Conservation (phyloP, 768 basidiomycete species). For the Podaxis rugospora region DNA sequence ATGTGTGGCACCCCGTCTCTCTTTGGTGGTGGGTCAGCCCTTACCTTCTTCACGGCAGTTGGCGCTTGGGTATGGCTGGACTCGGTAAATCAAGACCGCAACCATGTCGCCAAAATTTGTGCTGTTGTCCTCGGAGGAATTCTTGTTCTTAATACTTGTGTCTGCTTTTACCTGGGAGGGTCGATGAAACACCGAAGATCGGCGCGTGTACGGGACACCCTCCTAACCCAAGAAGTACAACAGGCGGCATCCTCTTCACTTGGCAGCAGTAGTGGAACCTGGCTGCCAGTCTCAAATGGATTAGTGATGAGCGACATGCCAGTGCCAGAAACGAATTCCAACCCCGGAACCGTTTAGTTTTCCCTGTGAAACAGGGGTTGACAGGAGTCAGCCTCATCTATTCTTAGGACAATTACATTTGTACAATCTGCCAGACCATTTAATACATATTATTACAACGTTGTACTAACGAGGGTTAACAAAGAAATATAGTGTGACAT, state of each 20-base stretch:
- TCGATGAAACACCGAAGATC: not conserved
- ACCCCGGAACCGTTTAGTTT: not conserved
- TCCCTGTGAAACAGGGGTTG: not conserved
- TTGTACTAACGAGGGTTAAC: too few species aligned
- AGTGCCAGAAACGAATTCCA: not conserved
- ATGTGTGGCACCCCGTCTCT: conserved; percentile 13
- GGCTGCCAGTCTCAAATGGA: not conserved
- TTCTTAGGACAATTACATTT: not conserved
- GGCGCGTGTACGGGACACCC: not conserved
- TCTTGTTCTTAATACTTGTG: not conserved
- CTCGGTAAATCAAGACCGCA: not conserved
- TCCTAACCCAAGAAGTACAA: not conserved
- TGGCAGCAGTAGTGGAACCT: not conserved
- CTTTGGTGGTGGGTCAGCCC: conserved; percentile 12
- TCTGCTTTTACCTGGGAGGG: conserved; percentile 11
- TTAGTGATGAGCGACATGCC: not conserved
- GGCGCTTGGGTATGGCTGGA: conserved; percentile 13
- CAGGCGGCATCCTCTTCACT: not conserved
- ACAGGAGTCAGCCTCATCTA: not conserved
- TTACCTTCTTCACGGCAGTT: conserved; percentile 11
- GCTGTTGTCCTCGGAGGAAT: not conserved
- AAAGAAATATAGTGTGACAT: too few species aligned
- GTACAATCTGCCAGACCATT: not conserved
- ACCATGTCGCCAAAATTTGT: not conserved
- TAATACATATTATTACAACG: not conserved